Conservation (phyloP, 169 alveolate species). For the Plasmodium knowlesi region DNA sequence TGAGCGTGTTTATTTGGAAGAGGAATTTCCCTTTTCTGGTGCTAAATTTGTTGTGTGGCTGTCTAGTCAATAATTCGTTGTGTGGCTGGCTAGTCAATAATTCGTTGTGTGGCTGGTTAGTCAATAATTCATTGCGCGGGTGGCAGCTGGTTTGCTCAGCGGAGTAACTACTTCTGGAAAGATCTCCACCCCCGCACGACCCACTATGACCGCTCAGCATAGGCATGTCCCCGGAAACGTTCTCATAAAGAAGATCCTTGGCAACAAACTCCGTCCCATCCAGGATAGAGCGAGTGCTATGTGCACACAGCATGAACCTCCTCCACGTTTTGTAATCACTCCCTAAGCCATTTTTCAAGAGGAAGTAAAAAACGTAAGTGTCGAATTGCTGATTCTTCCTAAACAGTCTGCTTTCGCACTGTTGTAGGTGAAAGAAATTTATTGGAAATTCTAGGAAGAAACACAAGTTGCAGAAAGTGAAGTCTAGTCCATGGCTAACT, state of each 20-base stretch:
- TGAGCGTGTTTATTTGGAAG: constrained; percentile 43
- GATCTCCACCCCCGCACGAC: not conserved
- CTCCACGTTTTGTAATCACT: constrained; percentile 64
- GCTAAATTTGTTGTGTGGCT: too few relatives aligned
- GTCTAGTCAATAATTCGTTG: too few relatives aligned
- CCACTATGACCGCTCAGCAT: not conserved
- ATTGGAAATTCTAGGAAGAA: constrained; percentile 54
- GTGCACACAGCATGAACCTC: constrained; percentile 30
- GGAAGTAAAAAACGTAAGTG: constrained; percentile 48
- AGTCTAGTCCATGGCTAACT: constrained; percentile 59
- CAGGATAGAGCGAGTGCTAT: constrained; percentile 37
- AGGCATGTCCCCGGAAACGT: constrained; percentile 9
- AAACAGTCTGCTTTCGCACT: constrained; percentile 58
- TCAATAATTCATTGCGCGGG: not conserved
- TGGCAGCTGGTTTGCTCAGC: not conserved
- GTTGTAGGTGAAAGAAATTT: constrained; percentile 53
- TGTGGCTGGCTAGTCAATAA: not conserved
- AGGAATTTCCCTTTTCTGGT: constrained; percentile 1
- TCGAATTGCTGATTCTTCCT: constrained; percentile 36
- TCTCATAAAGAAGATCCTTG: constrained; percentile 37
- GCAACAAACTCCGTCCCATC: constrained; percentile 17
- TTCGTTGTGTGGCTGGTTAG: not conserved
- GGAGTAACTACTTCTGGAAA: not conserved
- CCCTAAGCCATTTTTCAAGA: constrained; percentile 54
- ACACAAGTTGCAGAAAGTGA: constrained; percentile 58